Evolutionary conservation across 202 grass and related monocot genomes (phyloP).

Genomic region (Saccharum hybrid): DNA sequence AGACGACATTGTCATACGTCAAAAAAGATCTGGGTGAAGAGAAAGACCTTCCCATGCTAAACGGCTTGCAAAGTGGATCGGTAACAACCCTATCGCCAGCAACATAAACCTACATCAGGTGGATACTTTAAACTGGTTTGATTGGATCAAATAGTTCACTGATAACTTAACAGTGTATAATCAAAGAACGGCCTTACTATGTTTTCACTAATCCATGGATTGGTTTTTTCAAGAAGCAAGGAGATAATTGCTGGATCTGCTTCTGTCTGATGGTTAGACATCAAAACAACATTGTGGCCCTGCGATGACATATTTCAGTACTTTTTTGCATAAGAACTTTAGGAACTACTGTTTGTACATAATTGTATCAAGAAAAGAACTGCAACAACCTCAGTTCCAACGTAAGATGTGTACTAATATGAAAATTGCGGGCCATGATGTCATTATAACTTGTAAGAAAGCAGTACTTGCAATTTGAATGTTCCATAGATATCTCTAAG

Average conservation of each 20-base stretch:
- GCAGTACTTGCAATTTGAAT: conserved; percentile 15
- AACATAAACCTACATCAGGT: conserved; percentile 74
- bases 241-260: conserved; percentile 90
- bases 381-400: conserved; percentile 5
- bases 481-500: conserved; percentile 25
- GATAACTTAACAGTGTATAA: conserved; percentile 46
- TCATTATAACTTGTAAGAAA: background rate
- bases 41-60: conserved; percentile 97
- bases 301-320: conserved; percentile 42
- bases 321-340: conserved; percentile 28
- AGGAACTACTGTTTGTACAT: background rate
- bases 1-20: conserved; percentile 25
- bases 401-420: background rate
- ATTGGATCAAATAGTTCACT: conserved; percentile 39
- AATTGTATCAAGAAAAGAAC: background rate
- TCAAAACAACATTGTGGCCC: conserved; percentile 97
- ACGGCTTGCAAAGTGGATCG: conserved; percentile 97
- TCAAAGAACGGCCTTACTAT: conserved; percentile 61
- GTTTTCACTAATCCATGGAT: conserved; percentile 80
- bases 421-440: background rate
- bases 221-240: conserved; percentile 80
- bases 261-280: conserved; percentile 99
- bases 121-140: conserved; percentile 11
- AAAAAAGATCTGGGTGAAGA: conserved; percentile 26
- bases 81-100: conserved; percentile 94